Conservation (phyloP, 495 filamentous ascomycete genomes). For the Neurospora sp. region DNA sequence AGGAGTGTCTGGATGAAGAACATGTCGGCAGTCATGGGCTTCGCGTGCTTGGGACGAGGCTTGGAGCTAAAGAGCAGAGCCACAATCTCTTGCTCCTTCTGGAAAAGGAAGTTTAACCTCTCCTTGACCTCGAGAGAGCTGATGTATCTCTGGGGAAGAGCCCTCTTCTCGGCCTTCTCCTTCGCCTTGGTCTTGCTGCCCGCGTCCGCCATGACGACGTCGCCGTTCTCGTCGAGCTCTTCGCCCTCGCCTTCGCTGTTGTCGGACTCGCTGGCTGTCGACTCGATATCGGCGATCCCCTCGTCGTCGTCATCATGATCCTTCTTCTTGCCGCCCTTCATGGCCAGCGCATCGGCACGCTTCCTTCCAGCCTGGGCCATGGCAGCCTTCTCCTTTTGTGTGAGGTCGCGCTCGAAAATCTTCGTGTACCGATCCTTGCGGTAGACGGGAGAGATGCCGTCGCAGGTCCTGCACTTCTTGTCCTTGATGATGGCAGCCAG, state of each 20-base stretch:
- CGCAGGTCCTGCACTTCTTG: conserved; percentile 64
- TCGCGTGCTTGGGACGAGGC: conserved; percentile 37
- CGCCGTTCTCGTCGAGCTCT: conserved; percentile 43
- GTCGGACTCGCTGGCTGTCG: conserved; percentile 38
- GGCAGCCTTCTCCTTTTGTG: conserved; percentile 55
- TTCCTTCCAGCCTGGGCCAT: conserved; percentile 65
- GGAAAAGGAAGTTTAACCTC: conserved; percentile 67
- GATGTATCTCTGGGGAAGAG: conserved; percentile 50
- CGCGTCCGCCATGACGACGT: conserved; percentile 40
- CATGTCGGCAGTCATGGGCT: conserved; percentile 63
- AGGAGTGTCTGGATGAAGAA: conserved; percentile 82
- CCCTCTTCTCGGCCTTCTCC: conserved; percentile 12
- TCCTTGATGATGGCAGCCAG: conserved; percentile 52
- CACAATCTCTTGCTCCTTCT: conserved; percentile 74
- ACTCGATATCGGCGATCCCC: conserved; percentile 57
- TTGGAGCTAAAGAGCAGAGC: conserved; percentile 72
- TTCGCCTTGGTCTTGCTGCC: conserved; percentile 19
- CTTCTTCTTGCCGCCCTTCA: conserved; percentile 27
- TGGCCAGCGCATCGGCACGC: conserved; percentile 48
- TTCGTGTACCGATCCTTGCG: conserved; percentile 82
- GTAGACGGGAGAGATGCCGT: conserved; percentile 62
- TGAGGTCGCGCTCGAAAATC: conserved; percentile 78
- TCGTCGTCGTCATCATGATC: conserved; percentile 42
- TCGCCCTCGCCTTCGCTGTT: conserved; percentile 37
- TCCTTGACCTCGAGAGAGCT: conserved; percentile 66